phyloP scores from a whole-genome alignment of 2,329 filamentous ascomycete genomes.

The Paramyrothecium roridum region DNA sequence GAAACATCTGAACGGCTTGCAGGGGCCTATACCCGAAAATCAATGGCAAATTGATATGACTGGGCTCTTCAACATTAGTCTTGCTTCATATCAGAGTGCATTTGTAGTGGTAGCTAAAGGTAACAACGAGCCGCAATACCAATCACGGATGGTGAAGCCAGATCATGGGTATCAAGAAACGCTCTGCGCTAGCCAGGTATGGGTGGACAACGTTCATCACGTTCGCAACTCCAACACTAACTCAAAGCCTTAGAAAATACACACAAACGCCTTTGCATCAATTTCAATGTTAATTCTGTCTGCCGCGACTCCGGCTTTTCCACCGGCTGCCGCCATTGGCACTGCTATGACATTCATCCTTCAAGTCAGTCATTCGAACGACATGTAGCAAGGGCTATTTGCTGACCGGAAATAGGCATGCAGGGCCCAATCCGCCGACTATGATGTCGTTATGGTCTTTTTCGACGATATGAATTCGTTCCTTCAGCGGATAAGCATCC shows the following conservation, averaged over 20 bases:
- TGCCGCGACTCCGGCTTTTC: slow-evolving; percentile 26
- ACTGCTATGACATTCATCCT: slow-evolving; percentile 30
- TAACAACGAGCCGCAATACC: too few relatives aligned
- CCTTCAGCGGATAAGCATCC: slow-evolving; percentile 26
- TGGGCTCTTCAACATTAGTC: neutral
- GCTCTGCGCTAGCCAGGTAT: too few relatives aligned
- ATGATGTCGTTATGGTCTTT: slow-evolving; percentile 32
- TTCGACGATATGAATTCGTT: slow-evolving; percentile 35
- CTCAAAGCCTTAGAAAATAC: too few relatives aligned
- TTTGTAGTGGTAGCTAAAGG: neutral
- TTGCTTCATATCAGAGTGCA: neutral
- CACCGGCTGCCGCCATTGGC: slow-evolving; percentile 26
- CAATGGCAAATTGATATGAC: neutral
- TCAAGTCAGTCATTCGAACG: slow-evolving; percentile 8
- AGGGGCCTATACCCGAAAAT: neutral
- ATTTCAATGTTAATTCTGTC: too few relatives aligned
- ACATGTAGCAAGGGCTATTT: neutral
- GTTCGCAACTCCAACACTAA: too few relatives aligned
- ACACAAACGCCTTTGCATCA: too few relatives aligned
- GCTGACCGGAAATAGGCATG: slow-evolving; percentile 15
- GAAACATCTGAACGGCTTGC: neutral
- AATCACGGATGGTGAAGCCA: too few relatives aligned
- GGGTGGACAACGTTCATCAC: too few relatives aligned
- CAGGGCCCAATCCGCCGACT: slow-evolving; percentile 28
- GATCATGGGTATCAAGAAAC: too few relatives aligned